Conservation (phyloP, 2,329 filamentous ascomycete genomes). For the Arthrobotrys megalospora region DNA sequence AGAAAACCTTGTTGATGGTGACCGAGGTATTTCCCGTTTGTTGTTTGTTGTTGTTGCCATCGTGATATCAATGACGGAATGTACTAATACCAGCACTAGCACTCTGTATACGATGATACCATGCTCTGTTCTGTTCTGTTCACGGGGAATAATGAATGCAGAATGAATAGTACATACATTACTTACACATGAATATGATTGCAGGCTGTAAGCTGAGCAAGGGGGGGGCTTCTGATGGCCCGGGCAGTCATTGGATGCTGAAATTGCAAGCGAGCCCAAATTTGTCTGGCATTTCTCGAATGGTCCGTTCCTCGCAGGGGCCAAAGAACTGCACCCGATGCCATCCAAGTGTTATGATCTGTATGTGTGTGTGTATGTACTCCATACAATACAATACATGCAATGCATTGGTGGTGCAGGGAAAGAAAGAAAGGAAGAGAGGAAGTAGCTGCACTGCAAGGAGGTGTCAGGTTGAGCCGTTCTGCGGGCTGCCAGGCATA, state of each 20-base stretch:
- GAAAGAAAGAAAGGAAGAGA: too few species aligned
- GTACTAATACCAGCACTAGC: too few species aligned
- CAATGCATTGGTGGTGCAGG: too few species aligned
- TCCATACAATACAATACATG: too few species aligned
- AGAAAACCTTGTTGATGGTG: neutral
- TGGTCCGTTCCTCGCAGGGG: slow-evolving; percentile 50
- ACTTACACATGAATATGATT: slow-evolving; percentile 17
- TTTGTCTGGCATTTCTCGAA: slow-evolving; percentile 43
- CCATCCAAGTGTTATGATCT: neutral
- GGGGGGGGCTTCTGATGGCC: slow-evolving; percentile 13
- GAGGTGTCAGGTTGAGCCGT: slow-evolving; percentile 60
- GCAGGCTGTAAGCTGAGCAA: slow-evolving; percentile 54
- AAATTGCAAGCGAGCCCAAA: slow-evolving; percentile 30
- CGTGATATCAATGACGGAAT: slow-evolving; percentile 44
- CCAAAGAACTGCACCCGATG: neutral
- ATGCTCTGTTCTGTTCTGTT: too few species aligned
- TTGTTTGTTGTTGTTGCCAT: neutral
- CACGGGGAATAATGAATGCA: neutral
- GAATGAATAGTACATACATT: neutral
- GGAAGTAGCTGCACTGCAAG: slow-evolving; percentile 21
- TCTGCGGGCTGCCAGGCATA: slow-evolving; percentile 1
- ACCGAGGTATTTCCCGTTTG: neutral
- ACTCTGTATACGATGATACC: too few species aligned
- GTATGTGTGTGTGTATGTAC: neutral
- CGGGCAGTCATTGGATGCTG: neutral